These are phyloP conservation scores for Rosellinia necatrix DNA, from an alignment of 2,329 filamentous ascomycete genomes.

Conservation along the genomic window DNA sequence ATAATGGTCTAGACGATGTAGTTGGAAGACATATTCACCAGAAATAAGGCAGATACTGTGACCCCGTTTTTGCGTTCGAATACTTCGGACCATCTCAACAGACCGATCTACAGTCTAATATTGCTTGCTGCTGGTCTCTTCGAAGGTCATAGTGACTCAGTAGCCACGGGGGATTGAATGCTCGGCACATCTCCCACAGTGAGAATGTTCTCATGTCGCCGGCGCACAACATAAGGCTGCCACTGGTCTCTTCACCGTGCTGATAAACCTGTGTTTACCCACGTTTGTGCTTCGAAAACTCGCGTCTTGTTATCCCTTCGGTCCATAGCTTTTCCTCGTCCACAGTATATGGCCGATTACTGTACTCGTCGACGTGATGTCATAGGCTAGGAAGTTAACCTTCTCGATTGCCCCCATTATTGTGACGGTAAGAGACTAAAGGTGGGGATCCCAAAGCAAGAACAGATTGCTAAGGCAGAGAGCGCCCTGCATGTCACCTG, in stretches of 20 bases:
- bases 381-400: no score
- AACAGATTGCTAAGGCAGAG: conserved; percentile 7
- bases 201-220: conserved; percentile 3
- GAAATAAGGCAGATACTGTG: not conserved
- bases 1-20: not conserved
- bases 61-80: conserved; percentile 9
- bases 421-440: conserved; percentile 7
- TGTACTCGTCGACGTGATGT: no score
- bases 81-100: conserved; percentile 5
- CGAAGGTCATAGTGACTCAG: conserved; percentile 5
- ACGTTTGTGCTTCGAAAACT: conserved; percentile 19
- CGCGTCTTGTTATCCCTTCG: conserved; percentile 16
- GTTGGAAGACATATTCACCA: conserved; percentile 5
- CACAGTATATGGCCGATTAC: conserved; percentile 12
- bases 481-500: not conserved
- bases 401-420: conserved; percentile 7
- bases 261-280: conserved; percentile 13
- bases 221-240: conserved; percentile 1
- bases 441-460: conserved; percentile 5
- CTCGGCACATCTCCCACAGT: conserved; percentile 8
- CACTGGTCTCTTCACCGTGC: conserved; percentile 10
- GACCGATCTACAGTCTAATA: conserved; percentile 4
- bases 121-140: conserved; percentile 7
- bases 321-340: conserved; percentile 19
- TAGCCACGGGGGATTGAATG: conserved; percentile 3